Conservation (phyloP, 1,284 basidiomycete genomes). For the Irpex lacteus region DNA sequence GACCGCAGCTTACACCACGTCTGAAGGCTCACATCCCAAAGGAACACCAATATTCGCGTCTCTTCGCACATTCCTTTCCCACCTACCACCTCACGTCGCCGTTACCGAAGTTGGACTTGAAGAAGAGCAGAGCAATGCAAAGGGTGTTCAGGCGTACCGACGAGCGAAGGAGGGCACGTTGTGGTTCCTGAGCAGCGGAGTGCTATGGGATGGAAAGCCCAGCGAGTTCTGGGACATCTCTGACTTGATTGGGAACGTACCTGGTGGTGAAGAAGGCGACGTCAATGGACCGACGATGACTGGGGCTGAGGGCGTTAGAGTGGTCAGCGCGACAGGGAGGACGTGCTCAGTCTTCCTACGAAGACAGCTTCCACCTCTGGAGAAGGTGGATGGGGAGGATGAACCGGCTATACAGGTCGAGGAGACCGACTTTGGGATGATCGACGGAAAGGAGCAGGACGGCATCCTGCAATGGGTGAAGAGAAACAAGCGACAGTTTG, state of each 20-base stretch:
- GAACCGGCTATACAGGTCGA: constrained; percentile 40
- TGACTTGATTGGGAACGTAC: constrained; percentile 43
- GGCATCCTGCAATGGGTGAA: constrained; percentile 64
- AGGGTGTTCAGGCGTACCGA: constrained; percentile 66
- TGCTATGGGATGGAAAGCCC: constrained; percentile 72
- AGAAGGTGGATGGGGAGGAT: constrained; percentile 21
- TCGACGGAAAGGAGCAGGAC: constrained; percentile 67
- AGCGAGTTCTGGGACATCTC: constrained; percentile 73
- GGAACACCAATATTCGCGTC: constrained; percentile 47
- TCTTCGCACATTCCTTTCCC: constrained; percentile 51
- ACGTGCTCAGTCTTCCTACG: constrained; percentile 62
- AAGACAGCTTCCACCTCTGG: constrained; percentile 32
- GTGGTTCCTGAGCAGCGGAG: constrained; percentile 66
- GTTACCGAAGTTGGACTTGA: constrained; percentile 28
- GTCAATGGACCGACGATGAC: constrained; percentile 10
- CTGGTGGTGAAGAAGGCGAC: constrained; percentile 10
- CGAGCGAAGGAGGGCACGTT: constrained; percentile 67
- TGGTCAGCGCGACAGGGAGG: constrained; percentile 63
- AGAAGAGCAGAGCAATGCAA: constrained; percentile 30
- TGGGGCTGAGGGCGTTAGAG: constrained; percentile 45
- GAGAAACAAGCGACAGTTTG: constrained; percentile 55
- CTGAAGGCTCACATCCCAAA: constrained; percentile 43
- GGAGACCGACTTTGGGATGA: constrained; percentile 67
- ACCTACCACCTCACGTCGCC: constrained; percentile 45
- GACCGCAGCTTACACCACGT: constrained; percentile 36